These are phyloP conservation scores for Phaeodactylum tricornutum DNA, from an alignment of 108 stramenopile species.

Conservation along the genomic window DNA sequence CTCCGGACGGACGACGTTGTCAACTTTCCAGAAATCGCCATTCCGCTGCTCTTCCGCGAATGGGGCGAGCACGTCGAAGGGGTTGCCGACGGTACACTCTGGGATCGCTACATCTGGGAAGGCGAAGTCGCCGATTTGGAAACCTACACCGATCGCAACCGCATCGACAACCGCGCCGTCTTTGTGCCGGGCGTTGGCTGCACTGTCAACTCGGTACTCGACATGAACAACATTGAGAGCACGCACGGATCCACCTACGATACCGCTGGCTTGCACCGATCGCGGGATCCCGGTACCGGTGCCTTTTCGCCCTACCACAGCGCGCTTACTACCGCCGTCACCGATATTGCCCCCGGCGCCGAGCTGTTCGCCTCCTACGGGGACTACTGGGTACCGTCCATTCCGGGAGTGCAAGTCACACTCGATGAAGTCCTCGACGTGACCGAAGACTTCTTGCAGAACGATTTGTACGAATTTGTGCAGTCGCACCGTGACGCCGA, in stretches of 20 bases:
- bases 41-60: constrained; percentile 40
- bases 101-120: constrained; percentile 54
- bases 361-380: constrained; percentile 73
- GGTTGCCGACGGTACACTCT: constrained; percentile 23
- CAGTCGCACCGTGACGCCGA: constrained; percentile 11
- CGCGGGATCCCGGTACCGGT: constrained; percentile 45
- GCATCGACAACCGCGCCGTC: constrained; percentile 6
- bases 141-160: constrained; percentile 18
- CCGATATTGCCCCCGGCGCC: constrained; percentile 27
- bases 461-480: constrained; percentile 6
- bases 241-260: constrained; percentile 32
- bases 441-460: constrained; percentile 25
- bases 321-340: constrained; percentile 17
- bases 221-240: constrained; percentile 31
- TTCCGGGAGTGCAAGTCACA: constrained; percentile 28
- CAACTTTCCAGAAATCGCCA: constrained; percentile 33
- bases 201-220: constrained; percentile 36
- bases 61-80: constrained; percentile 17
- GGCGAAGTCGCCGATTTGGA: constrained; percentile 20
- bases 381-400: constrained; percentile 39
- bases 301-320: constrained; percentile 55
- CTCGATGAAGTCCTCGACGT: constrained; percentile 24
- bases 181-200: constrained; percentile 54
- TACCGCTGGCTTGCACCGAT: constrained; percentile 32
- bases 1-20: constrained; percentile 13